Base-by-base conservation (phyloP, 129 eudicot genomes). In the Centrapalus pauciflorus region DNA sequence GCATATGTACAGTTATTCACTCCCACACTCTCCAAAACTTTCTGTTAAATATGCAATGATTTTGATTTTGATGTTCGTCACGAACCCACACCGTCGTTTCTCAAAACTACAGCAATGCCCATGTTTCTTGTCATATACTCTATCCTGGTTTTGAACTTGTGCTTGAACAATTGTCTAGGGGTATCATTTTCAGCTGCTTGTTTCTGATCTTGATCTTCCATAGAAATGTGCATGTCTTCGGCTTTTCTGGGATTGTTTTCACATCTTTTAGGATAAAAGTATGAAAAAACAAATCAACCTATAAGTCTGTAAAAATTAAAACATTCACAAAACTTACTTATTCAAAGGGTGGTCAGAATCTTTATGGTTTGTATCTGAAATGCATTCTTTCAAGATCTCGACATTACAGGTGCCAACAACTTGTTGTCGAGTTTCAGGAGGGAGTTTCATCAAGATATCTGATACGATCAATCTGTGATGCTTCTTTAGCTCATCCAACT, bases 401-500 rank as follows among this genome's bases (percentile, higher is more conserved):
- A 20, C 72, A 62, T 77, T 72, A 72, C 87, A 82, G 6, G 59
- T 69, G 23, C 71, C 56, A 26, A 82, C 55, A 16, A 87, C 82
- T 74, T 64, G 67, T 37, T 40, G 20, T 45, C 81, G 84, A 28
- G 75, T 67, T 70, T 82, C 82, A 2, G 76, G 87, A 21, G 92
- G 65, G 52, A 82, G 82, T 38, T 77, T 80, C 72, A 71, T 80
- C 48, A 90, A 33, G 14, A 87, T 20, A 58, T 84, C 80, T 24
- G 72, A 70, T 17, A 87, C 70, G 21, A 69, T 74, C 56, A 32
- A 48, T 29, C 80, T 78, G 54, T 90, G 92, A 80, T 84, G 79
- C 82, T 19, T 71, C 72, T 62, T 82, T 12, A 87, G 83, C 29
- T 87, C 92, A 71, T 87, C 85, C n/a, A 90, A 58, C 78, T 90